These are phyloP conservation scores for Leptographium lundbergii DNA, from an alignment of 2,329 filamentous ascomycete genomes.

Conservation along the genomic window DNA sequence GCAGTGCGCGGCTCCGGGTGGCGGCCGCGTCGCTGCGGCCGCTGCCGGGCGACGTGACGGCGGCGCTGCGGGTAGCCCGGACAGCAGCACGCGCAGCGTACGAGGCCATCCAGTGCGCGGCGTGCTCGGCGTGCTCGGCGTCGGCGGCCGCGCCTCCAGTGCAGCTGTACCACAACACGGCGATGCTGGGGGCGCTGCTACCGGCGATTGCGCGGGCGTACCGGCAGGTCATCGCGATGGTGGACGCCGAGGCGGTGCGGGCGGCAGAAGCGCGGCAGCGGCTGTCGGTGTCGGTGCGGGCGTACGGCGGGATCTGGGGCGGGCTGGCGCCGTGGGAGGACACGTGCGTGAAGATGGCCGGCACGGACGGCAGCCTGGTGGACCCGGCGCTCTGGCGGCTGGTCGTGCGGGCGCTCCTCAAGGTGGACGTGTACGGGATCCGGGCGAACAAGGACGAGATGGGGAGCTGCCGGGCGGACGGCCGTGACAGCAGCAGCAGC, in stretches of 20 bases:
- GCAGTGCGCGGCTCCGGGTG: slow-evolving; percentile 36
- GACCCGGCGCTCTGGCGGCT: slow-evolving; percentile 41
- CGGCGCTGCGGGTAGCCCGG: slow-evolving; percentile 35
- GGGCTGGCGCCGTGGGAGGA: slow-evolving; percentile 15
- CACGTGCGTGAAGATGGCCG: slow-evolving; percentile 16
- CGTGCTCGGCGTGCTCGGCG: too few relatives aligned
- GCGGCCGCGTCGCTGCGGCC: slow-evolving; percentile 36
- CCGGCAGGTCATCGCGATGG: slow-evolving; percentile 37
- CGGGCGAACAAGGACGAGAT: slow-evolving; percentile 2
- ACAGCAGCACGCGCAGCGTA: slow-evolving; percentile 35
- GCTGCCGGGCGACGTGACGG: slow-evolving; percentile 29
- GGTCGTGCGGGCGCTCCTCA: slow-evolving; percentile 39
- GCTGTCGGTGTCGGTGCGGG: slow-evolving; percentile 31
- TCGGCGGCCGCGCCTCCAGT: slow-evolving; percentile 29
- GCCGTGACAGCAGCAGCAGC: too few relatives aligned
- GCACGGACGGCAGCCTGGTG: slow-evolving; percentile 31
- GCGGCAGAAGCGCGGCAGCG: slow-evolving; percentile 29
- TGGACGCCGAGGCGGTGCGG: slow-evolving; percentile 36
- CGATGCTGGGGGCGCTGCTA: slow-evolving; percentile 45
- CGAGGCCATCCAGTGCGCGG: slow-evolving; percentile 35
- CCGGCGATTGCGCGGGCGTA: slow-evolving; percentile 47
- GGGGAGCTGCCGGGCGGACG: neutral
- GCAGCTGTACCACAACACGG: slow-evolving; percentile 42
- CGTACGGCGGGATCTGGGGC: slow-evolving; percentile 38
- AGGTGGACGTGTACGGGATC: slow-evolving; percentile 45